Conservation (phyloP, 371 early-diverging fungal species). For the Rhizopus stolonifer region DNA sequence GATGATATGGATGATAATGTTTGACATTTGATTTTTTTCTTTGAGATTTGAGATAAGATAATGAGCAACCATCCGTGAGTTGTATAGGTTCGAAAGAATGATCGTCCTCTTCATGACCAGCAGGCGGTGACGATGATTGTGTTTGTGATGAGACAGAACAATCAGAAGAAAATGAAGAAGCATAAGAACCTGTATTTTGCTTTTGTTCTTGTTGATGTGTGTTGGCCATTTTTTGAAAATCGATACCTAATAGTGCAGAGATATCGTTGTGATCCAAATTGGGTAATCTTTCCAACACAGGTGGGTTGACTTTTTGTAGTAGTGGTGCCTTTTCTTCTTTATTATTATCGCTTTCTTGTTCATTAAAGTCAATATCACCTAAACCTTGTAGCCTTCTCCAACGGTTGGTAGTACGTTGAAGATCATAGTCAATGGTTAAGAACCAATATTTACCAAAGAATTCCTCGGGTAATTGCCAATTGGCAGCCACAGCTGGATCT, state of each 20-base stretch:
- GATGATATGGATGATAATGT: conserved; percentile 21
- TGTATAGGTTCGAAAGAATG: conserved; percentile 25
- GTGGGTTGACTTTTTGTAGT: neutral
- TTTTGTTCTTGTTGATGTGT: conserved; percentile 3
- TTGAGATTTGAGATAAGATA: conserved; percentile 11
- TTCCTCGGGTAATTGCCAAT: conserved; percentile 56
- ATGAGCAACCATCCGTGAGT: conserved; percentile 20
- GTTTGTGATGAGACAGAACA: conserved; percentile 10
- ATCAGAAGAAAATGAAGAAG: conserved; percentile 24
- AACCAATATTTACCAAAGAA: conserved; percentile 63
- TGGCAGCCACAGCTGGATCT: conserved; percentile 54
- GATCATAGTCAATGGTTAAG: conserved; percentile 48
- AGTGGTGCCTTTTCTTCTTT: conserved; percentile 4
- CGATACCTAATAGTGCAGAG: conserved; percentile 23
- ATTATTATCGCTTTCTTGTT: conserved; percentile 23
- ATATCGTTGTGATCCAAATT: conserved; percentile 12
- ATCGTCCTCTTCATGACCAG: conserved; percentile 12
- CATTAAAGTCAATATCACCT: conserved; percentile 25
- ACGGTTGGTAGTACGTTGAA: conserved; percentile 35
- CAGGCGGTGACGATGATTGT: conserved; percentile 5
- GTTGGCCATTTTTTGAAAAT: conserved; percentile 18
- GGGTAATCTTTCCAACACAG: conserved; percentile 11
- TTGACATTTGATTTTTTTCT: conserved; percentile 3
- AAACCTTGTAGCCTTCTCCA: conserved; percentile 36
- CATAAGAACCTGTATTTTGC: conserved; percentile 8